A percentile compares a stretch with the other conserved stretches of the same genome.
Conservation (phyloP, 2,329 filamentous ascomycete species). For the Alternaria triticina region DNA sequence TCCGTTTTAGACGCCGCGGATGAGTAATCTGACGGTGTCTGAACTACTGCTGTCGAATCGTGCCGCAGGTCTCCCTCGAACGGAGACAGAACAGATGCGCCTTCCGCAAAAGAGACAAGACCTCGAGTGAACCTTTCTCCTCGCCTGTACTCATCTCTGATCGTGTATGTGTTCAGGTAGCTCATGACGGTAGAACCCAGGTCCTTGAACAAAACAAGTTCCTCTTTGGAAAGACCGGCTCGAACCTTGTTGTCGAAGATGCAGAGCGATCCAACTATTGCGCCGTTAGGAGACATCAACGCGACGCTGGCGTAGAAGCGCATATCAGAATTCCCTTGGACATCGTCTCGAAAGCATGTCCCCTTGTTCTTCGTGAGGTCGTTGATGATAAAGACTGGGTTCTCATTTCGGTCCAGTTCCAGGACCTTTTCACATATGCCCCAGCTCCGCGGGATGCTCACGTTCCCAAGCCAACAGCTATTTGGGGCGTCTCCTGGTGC, state of each 20-base stretch:
- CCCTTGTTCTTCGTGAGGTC: constrained; percentile 5
- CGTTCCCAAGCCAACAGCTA: constrained; percentile 38
- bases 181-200: constrained; percentile 33
- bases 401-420: neutral
- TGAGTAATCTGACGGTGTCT: neutral
- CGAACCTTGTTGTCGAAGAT: constrained; percentile 33
- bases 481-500: constrained; percentile 9
- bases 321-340: constrained; percentile 3
- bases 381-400: constrained; percentile 15
- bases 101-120: constrained; percentile 40
- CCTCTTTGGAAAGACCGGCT: constrained; percentile 16
- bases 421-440: constrained; percentile 34
- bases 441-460: constrained; percentile 35
- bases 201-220: constrained; percentile 26
- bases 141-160: constrained; percentile 32
- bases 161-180: constrained; percentile 35
- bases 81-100: constrained; percentile 28
- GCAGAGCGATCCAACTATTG: constrained; percentile 32
- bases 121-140: constrained; percentile 42
- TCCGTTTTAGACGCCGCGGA: neutral
- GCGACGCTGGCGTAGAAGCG: constrained; percentile 41
- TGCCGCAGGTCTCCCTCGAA: constrained; percentile 10
- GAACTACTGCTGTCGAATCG: neutral
- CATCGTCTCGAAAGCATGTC: neutral
- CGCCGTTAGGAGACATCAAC: constrained; percentile 28